Base-by-base conservation (phyloP, 1,284 basidiomycete genomes). In the Melampsora larici-populina region DNA sequence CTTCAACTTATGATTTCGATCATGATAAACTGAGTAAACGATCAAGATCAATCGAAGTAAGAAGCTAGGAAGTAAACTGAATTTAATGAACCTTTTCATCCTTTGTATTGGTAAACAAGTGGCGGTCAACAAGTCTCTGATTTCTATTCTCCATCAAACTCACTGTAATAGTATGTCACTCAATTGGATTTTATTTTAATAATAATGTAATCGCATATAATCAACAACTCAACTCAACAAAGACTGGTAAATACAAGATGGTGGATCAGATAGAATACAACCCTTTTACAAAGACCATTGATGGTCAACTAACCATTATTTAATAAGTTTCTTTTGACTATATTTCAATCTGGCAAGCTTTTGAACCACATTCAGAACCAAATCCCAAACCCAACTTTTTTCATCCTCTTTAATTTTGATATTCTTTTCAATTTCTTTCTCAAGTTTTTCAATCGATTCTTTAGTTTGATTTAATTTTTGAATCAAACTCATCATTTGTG, bases 21-120 rank as follows among this genome's bases (percentile, higher is more conserved):
- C 93, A 80, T 94, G 93, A 88, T 92, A 93, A 85, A 91, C 90
- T 82, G 92, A 93, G 84, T 93, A 95, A 6, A 90, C 82, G 77
- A 96, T 90, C 64, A 96, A 88, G 17, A 83, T 86, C 26, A 91
- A 83, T 72, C 93, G 89, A 65, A 94, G 82, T 31, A 87, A 49
- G 21, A 87, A 82, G 0, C 92, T 90, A 31, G 87, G 80, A 24
- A 87, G 43, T 46, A 92, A 24, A 18, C 51, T 24, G 17, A 55
- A 55, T 24, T 24, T 21, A 24, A 55, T 55, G 51, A 55, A 55
- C 6, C 9, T 9, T 36, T 36, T 36, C 36, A 36, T 36, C 9
- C 9, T n/a, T n/a, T n/a, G n/a, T n/a, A n/a, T n/a, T n/a, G n/a
- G n/a, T n/a, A n/a, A n/a, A n/a, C n/a, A n/a, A n/a, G n/a, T n/a